Evolutionary conservation across 805 yeast genomes (phyloP).

Genomic region (Metschnikowia continentalis): DNA sequence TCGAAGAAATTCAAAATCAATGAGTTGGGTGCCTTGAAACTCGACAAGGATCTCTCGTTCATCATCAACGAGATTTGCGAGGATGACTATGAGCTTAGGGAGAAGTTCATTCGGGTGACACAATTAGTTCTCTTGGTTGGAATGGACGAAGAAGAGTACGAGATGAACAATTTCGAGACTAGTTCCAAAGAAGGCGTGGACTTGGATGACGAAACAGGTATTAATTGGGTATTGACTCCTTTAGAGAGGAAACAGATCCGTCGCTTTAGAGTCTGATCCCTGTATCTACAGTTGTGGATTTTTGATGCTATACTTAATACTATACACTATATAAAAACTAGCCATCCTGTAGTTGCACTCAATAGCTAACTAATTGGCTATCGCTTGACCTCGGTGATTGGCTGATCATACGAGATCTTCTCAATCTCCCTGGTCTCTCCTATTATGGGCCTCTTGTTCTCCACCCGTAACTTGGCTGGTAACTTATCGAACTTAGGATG

Average conservation of each 20-base stretch:
- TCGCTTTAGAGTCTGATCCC: conserved; percentile 45
- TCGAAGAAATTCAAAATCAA: conserved; percentile 58
- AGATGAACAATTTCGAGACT: conserved; percentile 17
- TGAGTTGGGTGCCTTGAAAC: conserved; percentile 75
- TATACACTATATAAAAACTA: neutral
- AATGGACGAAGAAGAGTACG: conserved; percentile 62
- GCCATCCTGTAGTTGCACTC: neutral
- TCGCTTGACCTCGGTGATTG: conserved; percentile 15
- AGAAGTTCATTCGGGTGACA: conserved; percentile 73
- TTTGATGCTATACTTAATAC: neutral
- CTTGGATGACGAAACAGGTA: conserved; percentile 28
- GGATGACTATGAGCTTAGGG: conserved; percentile 68
- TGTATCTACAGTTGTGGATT: neutral
- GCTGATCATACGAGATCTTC: conserved; percentile 20
- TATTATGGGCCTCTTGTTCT: conserved; percentile 14
- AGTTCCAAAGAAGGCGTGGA: conserved; percentile 24
- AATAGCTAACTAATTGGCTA: neutral
- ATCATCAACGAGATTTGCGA: conserved; percentile 73
- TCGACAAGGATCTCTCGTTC: conserved; percentile 76
- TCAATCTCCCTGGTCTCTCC: conserved; percentile 20
- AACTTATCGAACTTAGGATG: conserved; percentile 74
- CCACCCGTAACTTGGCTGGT: conserved; percentile 30
- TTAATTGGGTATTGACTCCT: conserved; percentile 73
- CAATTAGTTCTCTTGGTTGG: conserved; percentile 81
- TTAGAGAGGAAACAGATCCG: conserved; percentile 66